Percentiles rank a stretch among this genome's conserved stretches.
These are phyloP conservation scores for Acorus gramineus DNA, from an alignment of 106 monocot species.

Conservation along the genomic window DNA sequence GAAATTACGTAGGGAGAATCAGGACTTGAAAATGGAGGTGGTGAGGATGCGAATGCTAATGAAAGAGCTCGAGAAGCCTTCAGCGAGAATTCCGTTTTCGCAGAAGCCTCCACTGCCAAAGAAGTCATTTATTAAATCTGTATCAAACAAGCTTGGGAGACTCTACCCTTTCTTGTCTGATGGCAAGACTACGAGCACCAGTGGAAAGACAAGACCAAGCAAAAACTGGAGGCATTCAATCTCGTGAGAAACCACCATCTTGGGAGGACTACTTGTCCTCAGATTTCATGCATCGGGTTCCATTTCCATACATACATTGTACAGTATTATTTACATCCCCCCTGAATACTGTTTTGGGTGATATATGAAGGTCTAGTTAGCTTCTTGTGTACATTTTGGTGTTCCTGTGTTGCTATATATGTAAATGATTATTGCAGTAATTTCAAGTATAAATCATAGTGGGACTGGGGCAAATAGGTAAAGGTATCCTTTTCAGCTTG, in stretches of 20 bases:
- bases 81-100: conserved; percentile 1
- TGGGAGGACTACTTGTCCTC: neutral
- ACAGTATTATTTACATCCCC: neutral
- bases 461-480: no score
- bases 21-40: conserved; percentile 55
- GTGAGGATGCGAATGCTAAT: conserved; percentile 41
- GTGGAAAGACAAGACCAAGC: conserved; percentile 34
- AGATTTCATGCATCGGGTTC: neutral
- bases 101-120: conserved; percentile 58
- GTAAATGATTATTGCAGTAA: no score
- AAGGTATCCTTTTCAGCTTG: no score
- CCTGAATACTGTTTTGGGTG: no score
- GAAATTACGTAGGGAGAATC: conserved; percentile 57
- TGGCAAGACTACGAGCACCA: conserved; percentile 7
- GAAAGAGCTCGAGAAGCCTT: conserved; percentile 20
- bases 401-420: no score
- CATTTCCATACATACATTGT: neutral
- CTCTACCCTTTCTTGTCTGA: conserved; percentile 54
- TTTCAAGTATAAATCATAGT: no score
- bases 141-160: conserved; percentile 76
- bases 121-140: conserved; percentile 56
- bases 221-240: conserved; percentile 77
- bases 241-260: conserved; percentile 30
- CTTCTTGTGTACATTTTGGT: no score
- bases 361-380: no score